phyloP scores from a whole-genome alignment of 768 basidiomycete genomes.

The Suillus paluster region DNA sequence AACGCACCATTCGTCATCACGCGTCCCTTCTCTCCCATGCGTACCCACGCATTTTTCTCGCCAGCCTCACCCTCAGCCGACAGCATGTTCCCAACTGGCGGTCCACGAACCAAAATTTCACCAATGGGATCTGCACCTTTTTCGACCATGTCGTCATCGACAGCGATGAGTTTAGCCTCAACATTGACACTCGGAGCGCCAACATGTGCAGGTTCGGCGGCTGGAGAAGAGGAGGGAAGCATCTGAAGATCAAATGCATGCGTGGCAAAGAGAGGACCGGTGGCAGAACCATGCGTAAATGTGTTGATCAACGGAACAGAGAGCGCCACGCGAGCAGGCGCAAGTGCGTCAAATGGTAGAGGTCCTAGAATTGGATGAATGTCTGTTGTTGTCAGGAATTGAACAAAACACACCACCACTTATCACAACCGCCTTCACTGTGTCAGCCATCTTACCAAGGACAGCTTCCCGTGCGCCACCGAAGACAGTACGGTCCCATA shows the following conservation, averaged over 20 bases:
- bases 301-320: slow-evolving; percentile 76
- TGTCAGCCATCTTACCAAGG: slow-evolving; percentile 62
- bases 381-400: neutral
- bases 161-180: slow-evolving; percentile 76
- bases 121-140: slow-evolving; percentile 70
- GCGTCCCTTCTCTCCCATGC: slow-evolving; percentile 45
- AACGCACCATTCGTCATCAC: slow-evolving; percentile 76
- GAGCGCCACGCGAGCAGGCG: slow-evolving; percentile 71
- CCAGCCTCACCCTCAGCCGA: slow-evolving; percentile 40
- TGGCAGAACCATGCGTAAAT: slow-evolving; percentile 62
- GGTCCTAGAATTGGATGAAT: slow-evolving; percentile 42
- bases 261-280: slow-evolving; percentile 80
- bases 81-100: slow-evolving; percentile 64
- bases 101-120: slow-evolving; percentile 66
- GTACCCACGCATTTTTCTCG: slow-evolving; percentile 50
- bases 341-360: slow-evolving; percentile 53
- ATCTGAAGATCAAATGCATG: slow-evolving; percentile 88
- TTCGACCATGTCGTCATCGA: slow-evolving; percentile 70
- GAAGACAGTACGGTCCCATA: slow-evolving; percentile 87
- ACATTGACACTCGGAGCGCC: slow-evolving; percentile 88
- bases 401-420: slow-evolving; percentile 61
- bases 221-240: slow-evolving; percentile 47
- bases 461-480: slow-evolving; percentile 64
- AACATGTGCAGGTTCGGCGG: slow-evolving; percentile 47
- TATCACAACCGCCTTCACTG: slow-evolving; percentile 70